These are phyloP conservation scores for Paspalum vaginatum DNA, from an alignment of 176 grass and related monocot species.

Conservation along the genomic window DNA sequence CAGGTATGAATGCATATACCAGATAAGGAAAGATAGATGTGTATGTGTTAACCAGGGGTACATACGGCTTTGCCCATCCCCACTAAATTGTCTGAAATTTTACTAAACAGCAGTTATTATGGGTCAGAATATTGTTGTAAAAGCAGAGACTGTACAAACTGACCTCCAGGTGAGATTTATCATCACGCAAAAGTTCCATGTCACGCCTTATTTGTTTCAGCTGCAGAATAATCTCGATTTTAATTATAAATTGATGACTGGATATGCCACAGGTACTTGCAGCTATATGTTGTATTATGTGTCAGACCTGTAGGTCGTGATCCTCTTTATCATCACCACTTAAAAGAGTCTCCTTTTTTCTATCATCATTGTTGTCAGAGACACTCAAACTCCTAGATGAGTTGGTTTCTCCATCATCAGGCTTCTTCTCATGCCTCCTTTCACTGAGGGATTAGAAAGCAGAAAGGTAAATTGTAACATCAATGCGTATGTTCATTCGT, in stretches of 20 bases:
- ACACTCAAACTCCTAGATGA: conserved; percentile 67
- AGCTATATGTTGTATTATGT: conserved; percentile 22
- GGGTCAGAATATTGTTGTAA: too few species aligned
- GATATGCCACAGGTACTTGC: background rate
- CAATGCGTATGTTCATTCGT: conserved; percentile 10
- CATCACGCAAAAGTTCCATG: conserved; percentile 62
- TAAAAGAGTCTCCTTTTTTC: conserved; percentile 55
- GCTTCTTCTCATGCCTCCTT: conserved; percentile 76
- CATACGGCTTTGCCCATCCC: too few species aligned
- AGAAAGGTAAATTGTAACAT: conserved; percentile 19
- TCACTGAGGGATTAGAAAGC: conserved; percentile 52
- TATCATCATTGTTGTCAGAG: conserved; percentile 63
- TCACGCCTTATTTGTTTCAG: conserved; percentile 71
- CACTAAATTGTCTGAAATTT: too few species aligned
- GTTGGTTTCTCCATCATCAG: conserved; percentile 69
- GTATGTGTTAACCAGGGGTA: too few species aligned
- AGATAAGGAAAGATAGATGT: too few species aligned
- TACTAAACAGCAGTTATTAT: too few species aligned
- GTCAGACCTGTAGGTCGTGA: conserved; percentile 61
- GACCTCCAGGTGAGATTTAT: conserved; percentile 80
- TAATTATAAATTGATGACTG: conserved; percentile 23
- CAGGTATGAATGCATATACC: too few species aligned
- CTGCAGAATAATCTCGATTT: conserved; percentile 50
- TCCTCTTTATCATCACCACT: conserved; percentile 67
- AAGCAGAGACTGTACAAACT: conserved; percentile 35